These are phyloP conservation scores for Lactarius trivialis DNA, from an alignment of 768 basidiomycete genomes.

Conservation along the genomic window DNA sequence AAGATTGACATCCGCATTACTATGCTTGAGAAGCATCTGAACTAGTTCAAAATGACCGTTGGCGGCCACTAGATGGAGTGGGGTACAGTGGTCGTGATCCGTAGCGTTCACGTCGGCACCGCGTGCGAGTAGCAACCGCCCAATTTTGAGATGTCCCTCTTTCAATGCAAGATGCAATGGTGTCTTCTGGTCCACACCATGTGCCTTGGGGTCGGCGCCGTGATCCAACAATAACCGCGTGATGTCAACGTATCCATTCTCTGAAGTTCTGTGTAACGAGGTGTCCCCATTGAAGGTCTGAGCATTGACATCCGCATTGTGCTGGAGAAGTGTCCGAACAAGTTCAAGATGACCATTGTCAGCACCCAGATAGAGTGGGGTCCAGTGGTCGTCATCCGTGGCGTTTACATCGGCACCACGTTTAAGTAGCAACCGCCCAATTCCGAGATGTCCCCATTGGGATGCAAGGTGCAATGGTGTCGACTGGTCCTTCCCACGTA, in stretches of 20 bases:
- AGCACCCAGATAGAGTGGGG: not conserved
- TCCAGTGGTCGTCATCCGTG: not conserved
- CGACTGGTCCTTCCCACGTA: too few species aligned
- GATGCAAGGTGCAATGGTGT: too few species aligned
- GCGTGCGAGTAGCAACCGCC: not conserved
- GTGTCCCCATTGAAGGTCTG: not conserved
- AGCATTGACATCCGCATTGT: not conserved
- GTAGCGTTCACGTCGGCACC: not conserved
- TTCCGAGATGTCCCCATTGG: not conserved
- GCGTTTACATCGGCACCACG: not conserved
- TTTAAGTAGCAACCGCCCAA: too few species aligned
- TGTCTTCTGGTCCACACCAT: not conserved
- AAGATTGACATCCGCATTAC: not conserved
- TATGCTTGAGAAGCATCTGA: not conserved
- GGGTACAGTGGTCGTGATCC: not conserved
- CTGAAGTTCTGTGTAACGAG: not conserved
- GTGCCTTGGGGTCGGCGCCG: not conserved
- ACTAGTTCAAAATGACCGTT: not conserved
- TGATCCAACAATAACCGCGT: not conserved
- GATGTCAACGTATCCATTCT: not conserved
- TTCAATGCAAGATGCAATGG: not conserved
- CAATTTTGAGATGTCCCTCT: too few species aligned
- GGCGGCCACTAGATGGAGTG: not conserved
- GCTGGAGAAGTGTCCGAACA: not conserved
- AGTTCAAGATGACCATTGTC: not conserved